Conservation (phyloP, 257 asterid species). For the Knoxia roxburghii region DNA sequence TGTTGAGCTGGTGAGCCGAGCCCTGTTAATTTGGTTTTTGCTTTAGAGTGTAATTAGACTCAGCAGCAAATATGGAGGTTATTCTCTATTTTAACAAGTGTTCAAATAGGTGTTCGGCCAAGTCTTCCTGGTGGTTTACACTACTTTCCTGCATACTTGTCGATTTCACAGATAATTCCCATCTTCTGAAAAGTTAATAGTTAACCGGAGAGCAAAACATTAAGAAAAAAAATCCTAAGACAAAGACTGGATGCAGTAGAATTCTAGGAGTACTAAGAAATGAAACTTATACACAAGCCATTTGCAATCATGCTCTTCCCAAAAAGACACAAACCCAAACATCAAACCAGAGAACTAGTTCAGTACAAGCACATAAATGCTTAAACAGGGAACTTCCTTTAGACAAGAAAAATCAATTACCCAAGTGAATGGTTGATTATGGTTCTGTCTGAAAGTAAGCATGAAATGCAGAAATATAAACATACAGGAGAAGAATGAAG, state of each 20-base stretch:
- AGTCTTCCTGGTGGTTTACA: not conserved
- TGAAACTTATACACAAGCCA: not conserved
- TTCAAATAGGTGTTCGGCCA: not conserved
- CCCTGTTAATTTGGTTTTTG: not conserved
- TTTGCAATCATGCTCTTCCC: not conserved
- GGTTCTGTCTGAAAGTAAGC: not conserved
- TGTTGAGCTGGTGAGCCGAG: too few species aligned
- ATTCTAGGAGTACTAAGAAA: not conserved
- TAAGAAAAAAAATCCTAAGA: not conserved
- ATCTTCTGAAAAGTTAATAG: not conserved
- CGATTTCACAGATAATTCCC: not conserved
- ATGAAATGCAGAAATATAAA: slow-evolving; percentile 1
- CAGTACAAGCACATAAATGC: not conserved
- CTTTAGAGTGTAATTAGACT: not conserved
- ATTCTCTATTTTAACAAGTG: not conserved
- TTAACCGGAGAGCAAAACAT: not conserved
- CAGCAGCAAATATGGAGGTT: not conserved
- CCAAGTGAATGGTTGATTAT: not conserved
- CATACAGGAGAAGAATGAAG: not conserved
- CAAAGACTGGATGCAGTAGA: not conserved
- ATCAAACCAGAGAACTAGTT: not conserved
- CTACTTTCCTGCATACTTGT: not conserved
- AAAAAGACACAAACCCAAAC: not conserved
- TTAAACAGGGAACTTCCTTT: too few species aligned
- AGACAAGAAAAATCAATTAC: not conserved